phyloP scores from a whole-genome alignment of 192 early-diverging fungal genomes.

The Coemansia sp. region DNA sequence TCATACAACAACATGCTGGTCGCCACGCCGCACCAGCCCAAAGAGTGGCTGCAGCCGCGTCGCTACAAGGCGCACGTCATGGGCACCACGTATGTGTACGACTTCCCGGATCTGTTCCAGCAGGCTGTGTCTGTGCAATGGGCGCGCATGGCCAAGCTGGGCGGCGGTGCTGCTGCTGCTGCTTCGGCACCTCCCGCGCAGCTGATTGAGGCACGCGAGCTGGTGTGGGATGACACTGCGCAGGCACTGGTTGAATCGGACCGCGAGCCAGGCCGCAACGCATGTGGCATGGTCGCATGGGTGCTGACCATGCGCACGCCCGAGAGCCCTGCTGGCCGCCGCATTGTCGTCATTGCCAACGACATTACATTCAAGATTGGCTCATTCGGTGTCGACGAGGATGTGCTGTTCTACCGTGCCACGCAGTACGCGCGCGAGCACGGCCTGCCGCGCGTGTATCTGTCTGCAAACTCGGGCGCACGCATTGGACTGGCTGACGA shows the following conservation, averaged over 20 bases:
- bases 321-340: slow-evolving; percentile 86
- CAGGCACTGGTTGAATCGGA: slow-evolving; percentile 68
- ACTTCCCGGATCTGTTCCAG: slow-evolving; percentile 97
- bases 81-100: slow-evolving; percentile 98
- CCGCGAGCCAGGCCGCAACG: slow-evolving; percentile 86
- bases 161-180: slow-evolving; percentile 18
- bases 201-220: slow-evolving; percentile 77
- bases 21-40: slow-evolving; percentile 82
- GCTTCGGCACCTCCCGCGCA: slow-evolving; percentile 58
- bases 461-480: slow-evolving; percentile 98
- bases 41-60: slow-evolving; percentile 94
- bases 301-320: slow-evolving; percentile 85
- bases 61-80: slow-evolving; percentile 97
- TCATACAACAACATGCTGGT: slow-evolving; percentile 81
- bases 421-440: slow-evolving; percentile 81
- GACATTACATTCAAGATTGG: slow-evolving; percentile 98
- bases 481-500: slow-evolving; percentile 97
- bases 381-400: slow-evolving; percentile 94
- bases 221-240: slow-evolving; percentile 80
- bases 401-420: slow-evolving; percentile 88
- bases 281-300: slow-evolving; percentile 97
- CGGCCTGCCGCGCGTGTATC: slow-evolving; percentile 90
- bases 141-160: slow-evolving; percentile 54
- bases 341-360: slow-evolving; percentile 94
- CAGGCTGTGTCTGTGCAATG: slow-evolving; percentile 81